Base-by-base conservation (phyloP, 2,329 filamentous ascomycete species). In the Trichoderma aggressivum region DNA sequence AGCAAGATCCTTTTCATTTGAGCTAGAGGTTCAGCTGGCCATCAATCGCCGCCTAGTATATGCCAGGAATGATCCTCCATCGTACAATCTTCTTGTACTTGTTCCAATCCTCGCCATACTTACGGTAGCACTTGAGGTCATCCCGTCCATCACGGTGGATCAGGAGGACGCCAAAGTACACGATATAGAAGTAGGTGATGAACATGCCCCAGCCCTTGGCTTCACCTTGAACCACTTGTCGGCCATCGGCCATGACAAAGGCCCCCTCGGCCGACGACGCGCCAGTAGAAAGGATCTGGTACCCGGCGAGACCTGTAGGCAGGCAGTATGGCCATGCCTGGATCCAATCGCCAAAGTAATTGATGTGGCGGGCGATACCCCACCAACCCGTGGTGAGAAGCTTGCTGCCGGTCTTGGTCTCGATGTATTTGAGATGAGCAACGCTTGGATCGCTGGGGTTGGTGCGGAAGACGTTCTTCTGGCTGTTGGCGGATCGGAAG, bases 321-420 rank as follows among this genome's bases (percentile, higher is more conserved):
- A 98, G 85, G 74, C 90, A 93, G 82, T 96, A 98, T 0, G 94
- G 90, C 93, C 94, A 98, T 10, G 91, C 89, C 89, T 97, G 94
- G 75, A 96, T 86, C 94, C 94, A 98, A 83, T 98, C 95, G 66
- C 94, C 95, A 1, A 97, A 83, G 82, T 98, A 98, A 84, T 98
- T 98, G 86, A 98, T 95, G 82, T 98, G 95, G 55, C 95, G 89
- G 0, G 94, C 92, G 26, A 89, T 85, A 56, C 95, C 95, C 95
- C 95, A 98, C 95, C 95, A 98, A 70, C 95, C 95, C 0, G 92
- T 91, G 4, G 90, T 90, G 74, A 98, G 86, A 34, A 98, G 88
- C 75, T 91, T 92, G 71, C 92, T 94, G 65, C 95, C 95, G 2
- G 89, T 86, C 78, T 90, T 90, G 11, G 95, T 98, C 83, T 96